Conservation (phyloP, 2,329 filamentous ascomycete genomes). For the Ilyonectria sp. region DNA sequence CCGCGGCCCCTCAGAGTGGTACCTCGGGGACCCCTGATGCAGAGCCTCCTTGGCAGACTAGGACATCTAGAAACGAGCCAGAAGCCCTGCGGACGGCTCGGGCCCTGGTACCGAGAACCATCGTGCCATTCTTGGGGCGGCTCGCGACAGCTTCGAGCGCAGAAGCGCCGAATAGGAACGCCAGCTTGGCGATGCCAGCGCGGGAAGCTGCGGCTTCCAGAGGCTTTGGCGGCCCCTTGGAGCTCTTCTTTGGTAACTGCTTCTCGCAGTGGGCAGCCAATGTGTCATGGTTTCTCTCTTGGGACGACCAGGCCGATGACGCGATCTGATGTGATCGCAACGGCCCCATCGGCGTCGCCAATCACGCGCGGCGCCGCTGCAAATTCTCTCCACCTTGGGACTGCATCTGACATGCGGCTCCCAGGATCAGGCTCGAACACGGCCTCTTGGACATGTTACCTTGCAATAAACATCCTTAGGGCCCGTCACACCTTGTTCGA, state of each 20-base stretch:
- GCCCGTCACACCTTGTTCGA: background rate
- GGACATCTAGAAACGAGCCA: constrained; percentile 44
- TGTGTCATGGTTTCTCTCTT: constrained; percentile 37
- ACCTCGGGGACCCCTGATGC: background rate
- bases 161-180: constrained; percentile 38
- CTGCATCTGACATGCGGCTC: constrained; percentile 30
- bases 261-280: constrained; percentile 19
- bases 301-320: constrained; percentile 47
- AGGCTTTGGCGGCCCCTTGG: background rate
- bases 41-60: constrained; percentile 6
- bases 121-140: constrained; percentile 36
- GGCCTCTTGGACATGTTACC: too few relatives aligned
- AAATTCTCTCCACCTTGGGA: constrained; percentile 36
- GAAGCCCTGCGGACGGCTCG: constrained; percentile 37
- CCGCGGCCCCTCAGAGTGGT: constrained; percentile 22
- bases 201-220: constrained; percentile 21
- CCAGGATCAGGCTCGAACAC: background rate
- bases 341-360: constrained; percentile 31
- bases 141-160: constrained; percentile 18
- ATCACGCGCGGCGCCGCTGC: constrained; percentile 15
- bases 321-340: constrained; percentile 49
- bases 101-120: constrained; percentile 21
- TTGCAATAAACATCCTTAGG: too few relatives aligned
- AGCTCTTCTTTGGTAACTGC: background rate
- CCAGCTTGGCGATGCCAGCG: constrained; percentile 6